A percentile compares a stretch with the other conserved stretches of the same genome.
Conservation (phyloP, 2,329 filamentous ascomycete species). For the Davidsoniella australis region DNA sequence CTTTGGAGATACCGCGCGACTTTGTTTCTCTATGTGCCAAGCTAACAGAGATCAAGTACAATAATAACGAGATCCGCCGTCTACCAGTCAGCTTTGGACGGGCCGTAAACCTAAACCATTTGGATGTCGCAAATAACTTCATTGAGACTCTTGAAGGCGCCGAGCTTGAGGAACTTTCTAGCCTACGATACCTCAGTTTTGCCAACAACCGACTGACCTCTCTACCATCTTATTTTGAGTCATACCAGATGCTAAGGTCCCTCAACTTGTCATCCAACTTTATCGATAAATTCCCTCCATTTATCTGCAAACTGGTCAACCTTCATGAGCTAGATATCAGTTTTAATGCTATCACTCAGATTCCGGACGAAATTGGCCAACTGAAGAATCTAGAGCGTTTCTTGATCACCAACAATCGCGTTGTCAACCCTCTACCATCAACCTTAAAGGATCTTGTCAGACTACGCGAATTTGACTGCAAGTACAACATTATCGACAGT, state of each 20-base stretch:
- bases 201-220: conserved; percentile 78
- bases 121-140: conserved; percentile 90
- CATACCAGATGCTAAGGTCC: conserved; percentile 62
- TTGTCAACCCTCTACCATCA: conserved; percentile 57
- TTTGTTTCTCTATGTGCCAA: conserved; percentile 90
- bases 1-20: conserved; percentile 82
- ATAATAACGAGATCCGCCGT: conserved; percentile 79
- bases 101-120: conserved; percentile 64
- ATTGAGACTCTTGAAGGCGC: conserved; percentile 76
- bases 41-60: conserved; percentile 86
- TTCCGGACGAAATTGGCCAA: conserved; percentile 65
- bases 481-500: conserved; percentile 77
- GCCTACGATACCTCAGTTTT: conserved; percentile 74
- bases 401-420: conserved; percentile 87
- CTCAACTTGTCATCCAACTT: conserved; percentile 91
- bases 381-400: conserved; percentile 70
- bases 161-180: conserved; percentile 56
- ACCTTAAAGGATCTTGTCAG: conserved; percentile 57
- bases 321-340: conserved; percentile 89
- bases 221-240: conserved; percentile 66
- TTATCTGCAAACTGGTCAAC: conserved; percentile 65
- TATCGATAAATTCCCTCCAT: conserved; percentile 66
- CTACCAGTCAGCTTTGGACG: conserved; percentile 71
- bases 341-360: conserved; percentile 72
- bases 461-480: conserved; percentile 80